A percentile compares a stretch with the other conserved stretches of the same genome.
phyloP scores from a whole-genome alignment of 495 filamentous ascomycete genomes.

The Letharia lupina region DNA sequence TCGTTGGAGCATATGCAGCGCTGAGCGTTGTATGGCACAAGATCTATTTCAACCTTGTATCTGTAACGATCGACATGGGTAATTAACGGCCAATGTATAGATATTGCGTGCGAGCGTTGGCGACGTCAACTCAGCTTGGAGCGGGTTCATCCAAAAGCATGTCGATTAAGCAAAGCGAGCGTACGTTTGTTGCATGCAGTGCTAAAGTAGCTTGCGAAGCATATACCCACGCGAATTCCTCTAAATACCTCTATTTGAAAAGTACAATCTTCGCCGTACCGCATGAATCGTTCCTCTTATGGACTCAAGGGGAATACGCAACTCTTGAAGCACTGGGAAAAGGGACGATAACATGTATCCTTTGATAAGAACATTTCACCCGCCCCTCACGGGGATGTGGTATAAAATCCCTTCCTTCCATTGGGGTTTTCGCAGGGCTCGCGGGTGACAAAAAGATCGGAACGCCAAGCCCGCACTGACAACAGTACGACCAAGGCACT shows the following conservation, averaged over 20 bases:
- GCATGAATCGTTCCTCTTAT: no score
- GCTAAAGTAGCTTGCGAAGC: background rate
- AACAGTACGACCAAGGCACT: no score
- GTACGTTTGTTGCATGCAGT: background rate
- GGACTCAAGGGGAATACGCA: no score
- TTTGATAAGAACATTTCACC: no score
- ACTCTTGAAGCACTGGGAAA: no score
- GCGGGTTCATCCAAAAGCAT: background rate
- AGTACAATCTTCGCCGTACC: background rate
- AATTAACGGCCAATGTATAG: background rate
- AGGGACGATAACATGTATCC: no score
- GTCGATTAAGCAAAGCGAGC: background rate
- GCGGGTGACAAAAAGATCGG: no score
- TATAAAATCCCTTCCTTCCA: no score
- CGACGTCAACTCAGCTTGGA: background rate
- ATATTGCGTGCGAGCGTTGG: background rate
- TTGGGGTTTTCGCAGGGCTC: no score
- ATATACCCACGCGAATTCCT: background rate
- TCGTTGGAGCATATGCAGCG: conserved; percentile 18
- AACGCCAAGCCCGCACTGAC: no score
- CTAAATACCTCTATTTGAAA: background rate
- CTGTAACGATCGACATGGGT: background rate
- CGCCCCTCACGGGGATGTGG: no score
- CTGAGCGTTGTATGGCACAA: background rate
- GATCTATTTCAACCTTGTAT: background rate